Evolutionary conservation across 768 basidiomycete genomes (phyloP).

Genomic region (Pisolithus marmoratus): DNA sequence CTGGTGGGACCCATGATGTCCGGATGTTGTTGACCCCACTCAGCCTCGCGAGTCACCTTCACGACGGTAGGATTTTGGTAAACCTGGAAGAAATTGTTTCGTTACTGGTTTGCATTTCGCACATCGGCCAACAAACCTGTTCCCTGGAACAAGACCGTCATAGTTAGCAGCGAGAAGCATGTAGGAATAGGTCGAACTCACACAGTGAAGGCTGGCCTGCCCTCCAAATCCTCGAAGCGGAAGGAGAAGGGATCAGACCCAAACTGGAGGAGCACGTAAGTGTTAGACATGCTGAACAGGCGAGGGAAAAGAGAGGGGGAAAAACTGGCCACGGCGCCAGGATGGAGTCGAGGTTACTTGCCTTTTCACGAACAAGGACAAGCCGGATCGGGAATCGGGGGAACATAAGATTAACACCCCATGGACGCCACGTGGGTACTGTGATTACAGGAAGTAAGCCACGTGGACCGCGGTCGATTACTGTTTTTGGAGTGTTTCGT

Average conservation of each 20-base stretch:
- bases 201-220: constrained; percentile 63
- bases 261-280: constrained; percentile 56
- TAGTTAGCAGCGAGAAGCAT: constrained; percentile 2
- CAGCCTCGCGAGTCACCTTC: constrained; percentile 55
- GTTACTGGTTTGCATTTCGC: neutral
- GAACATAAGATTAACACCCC: constrained; percentile 26
- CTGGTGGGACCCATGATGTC: constrained; percentile 77
- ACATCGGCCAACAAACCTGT: constrained; percentile 11
- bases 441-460: constrained; percentile 15
- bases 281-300: constrained; percentile 27
- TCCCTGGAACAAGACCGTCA: constrained; percentile 9
- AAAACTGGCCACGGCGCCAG: constrained; percentile 9
- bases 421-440: constrained; percentile 28
- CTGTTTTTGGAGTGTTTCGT: constrained; percentile 4
- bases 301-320: constrained; percentile 16
- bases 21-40: constrained; percentile 64
- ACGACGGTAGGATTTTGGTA: constrained; percentile 55
- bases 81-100: constrained; percentile 33
- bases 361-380: constrained; percentile 37
- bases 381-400: constrained; percentile 32
- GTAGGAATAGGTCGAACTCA: constrained; percentile 29
- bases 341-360: constrained; percentile 7
- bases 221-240: constrained; percentile 58
- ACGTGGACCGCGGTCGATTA: constrained; percentile 29
- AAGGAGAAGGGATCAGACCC: constrained; percentile 59